Percentiles rank a stretch among this genome's conserved stretches.
Conservation (phyloP, 345 rosid species). For the Acer negundo region DNA sequence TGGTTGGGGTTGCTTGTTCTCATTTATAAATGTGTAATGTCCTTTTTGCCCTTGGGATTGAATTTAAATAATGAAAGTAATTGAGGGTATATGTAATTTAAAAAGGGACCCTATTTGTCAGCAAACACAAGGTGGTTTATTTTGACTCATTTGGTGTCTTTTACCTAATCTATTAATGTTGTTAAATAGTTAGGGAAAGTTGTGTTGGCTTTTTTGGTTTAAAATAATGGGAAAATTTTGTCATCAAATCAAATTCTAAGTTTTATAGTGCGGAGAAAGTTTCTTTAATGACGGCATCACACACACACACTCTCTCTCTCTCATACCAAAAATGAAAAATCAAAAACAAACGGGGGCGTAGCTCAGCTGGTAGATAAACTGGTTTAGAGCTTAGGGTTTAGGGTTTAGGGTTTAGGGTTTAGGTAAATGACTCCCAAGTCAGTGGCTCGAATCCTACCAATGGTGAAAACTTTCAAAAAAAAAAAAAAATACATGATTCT, state of each 20-base stretch:
- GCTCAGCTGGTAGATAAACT: too few species aligned
- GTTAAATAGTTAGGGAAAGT: background rate
- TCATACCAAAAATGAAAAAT: background rate
- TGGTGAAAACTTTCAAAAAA: too few species aligned
- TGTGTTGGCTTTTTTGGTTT: background rate
- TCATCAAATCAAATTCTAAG: background rate
- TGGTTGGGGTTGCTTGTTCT: constrained; percentile 19
- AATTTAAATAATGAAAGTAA: background rate
- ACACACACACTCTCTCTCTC: too few species aligned
- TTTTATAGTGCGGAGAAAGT: background rate
- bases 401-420: fast-evolving
- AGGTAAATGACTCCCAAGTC: too few species aligned
- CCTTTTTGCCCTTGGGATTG: constrained; percentile 22
- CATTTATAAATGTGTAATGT: background rate
- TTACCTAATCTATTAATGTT: constrained; percentile 3
- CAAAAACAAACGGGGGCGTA: too few species aligned
- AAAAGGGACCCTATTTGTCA: background rate
- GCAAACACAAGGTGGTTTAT: background rate
- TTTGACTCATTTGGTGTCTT: constrained; percentile 21
- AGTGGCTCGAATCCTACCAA: too few species aligned
- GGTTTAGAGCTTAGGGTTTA: fast-evolving
- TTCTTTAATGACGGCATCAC: background rate
- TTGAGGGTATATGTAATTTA: background rate
- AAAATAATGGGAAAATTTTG: background rate
- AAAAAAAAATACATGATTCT: too few species aligned